Conservation (phyloP, 441 rosid genomes). For the Hura crepitans region DNA sequence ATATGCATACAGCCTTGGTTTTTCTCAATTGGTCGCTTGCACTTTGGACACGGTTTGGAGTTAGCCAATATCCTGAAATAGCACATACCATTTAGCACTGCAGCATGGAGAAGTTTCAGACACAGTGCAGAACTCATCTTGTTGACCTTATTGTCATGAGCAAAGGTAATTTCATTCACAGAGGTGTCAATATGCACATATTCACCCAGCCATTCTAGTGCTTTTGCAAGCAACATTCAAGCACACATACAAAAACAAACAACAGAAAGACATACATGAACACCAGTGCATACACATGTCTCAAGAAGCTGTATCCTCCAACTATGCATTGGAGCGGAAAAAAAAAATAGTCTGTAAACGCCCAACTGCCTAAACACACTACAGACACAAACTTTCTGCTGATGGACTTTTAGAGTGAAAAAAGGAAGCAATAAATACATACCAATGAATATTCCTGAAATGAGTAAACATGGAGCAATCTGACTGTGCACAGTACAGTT, state of each 20-base stretch:
- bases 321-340: neutral
- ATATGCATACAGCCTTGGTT: conserved; percentile 99
- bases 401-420: neutral
- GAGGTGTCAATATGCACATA: neutral
- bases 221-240: neutral
- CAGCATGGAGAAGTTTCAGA: neutral
- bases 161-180: neutral
- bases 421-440: neutral
- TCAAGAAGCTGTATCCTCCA: neutral
- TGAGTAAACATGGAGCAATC: neutral
- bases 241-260: neutral
- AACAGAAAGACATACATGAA: neutral
- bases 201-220: neutral
- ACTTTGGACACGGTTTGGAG: conserved; percentile 98
- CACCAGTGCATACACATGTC: neutral
- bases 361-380: neutral
- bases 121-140: neutral
- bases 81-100: conserved; percentile 11
- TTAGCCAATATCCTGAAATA: conserved; percentile 84
- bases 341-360: neutral
- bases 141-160: neutral
- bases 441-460: neutral
- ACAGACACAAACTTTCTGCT: neutral
- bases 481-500: neutral
- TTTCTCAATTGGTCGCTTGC: conserved; percentile 97